Evolutionary conservation across 495 filamentous ascomycete genomes (phyloP).

Genomic region (Amniculicola lignicola): DNA sequence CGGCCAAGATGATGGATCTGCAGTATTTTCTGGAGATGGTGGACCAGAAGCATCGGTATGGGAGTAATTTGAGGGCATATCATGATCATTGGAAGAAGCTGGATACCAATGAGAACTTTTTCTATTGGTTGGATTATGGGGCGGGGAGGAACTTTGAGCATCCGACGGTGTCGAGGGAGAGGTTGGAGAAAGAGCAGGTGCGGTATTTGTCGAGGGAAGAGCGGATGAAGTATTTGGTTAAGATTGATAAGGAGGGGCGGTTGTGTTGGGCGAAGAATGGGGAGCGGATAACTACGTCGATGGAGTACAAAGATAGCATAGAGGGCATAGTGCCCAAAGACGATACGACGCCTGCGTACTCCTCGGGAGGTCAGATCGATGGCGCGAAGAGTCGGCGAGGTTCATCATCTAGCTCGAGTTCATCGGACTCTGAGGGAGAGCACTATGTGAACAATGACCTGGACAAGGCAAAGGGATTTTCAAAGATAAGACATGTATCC

Average conservation of each 20-base stretch:
- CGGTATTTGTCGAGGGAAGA: conserved; percentile 46
- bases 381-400: conserved; percentile 10
- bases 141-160: conserved; percentile 41
- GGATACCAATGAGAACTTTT: conserved; percentile 82
- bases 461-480: conserved; percentile 54
- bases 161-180: conserved; percentile 40
- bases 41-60: conserved; percentile 82
- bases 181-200: conserved; percentile 42
- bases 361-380: conserved; percentile 7
- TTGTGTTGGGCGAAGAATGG: conserved; percentile 59
- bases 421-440: conserved; percentile 40
- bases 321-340: conserved; percentile 69
- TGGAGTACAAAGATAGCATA: conserved; percentile 73
- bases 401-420: conserved; percentile 27
- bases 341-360: conserved; percentile 44
- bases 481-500: conserved; percentile 65
- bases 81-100: conserved; percentile 78
- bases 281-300: conserved; percentile 67
- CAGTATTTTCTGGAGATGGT: conserved; percentile 95
- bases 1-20: conserved; percentile 76
- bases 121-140: conserved; percentile 91
- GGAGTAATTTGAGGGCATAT: conserved; percentile 77
- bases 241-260: conserved; percentile 39
- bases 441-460: conserved; percentile 56
- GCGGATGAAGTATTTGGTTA: conserved; percentile 41